Evolutionary conservation across 2,329 filamentous ascomycete species (phyloP), one percentile per base, ranked within the genome.

Genomic region (Echinosphaeria canescens): DNA sequence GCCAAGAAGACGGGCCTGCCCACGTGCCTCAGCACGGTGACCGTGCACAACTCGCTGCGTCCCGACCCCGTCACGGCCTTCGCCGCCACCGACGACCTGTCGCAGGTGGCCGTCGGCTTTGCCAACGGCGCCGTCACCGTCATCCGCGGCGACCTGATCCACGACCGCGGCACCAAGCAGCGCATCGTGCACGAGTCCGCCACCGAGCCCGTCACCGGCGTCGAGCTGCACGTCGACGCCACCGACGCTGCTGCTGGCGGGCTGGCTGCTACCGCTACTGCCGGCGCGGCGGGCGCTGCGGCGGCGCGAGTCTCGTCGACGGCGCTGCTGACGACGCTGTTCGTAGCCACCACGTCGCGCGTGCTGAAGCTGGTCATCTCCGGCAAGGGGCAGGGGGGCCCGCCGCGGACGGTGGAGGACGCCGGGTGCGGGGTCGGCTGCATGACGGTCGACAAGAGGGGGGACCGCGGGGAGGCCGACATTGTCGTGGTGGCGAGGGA

Each of bases 11-110:
- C 80, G 4, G 82, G 82, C 23, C 58, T 75, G 33, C 88, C 88
- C 11, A 79, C 74, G 22, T 95, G 88, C 44, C 60, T 92, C 36
- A 91, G 80, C 42, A 88, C 75, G 1, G 53, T 93, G 27, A 70
- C 62, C 13, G 75, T 98, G 35, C 78, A 82, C 44, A 95, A 95
- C 53, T 82, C 78, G 22, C 68, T 79, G 44, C 82, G 85, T 44
- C 81, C 78, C 38, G 95, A 93, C 48, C 88, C 88, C n/a, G 78
- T 93, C 34, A 90, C 82, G 7, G 82, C 85, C 1, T 88, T 98
- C 39, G 67, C 82, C 10, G 75, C 80, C 1, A 68, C 88, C 15
- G 75, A 82, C 26, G 84, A 95, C 48, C 57, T 98, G 14, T 79
- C 79, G 4, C 88, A 98, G 52, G 67, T 95, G 15, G 88, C 85